Evolutionary conservation across 2,329 filamentous ascomycete species (phyloP).

Genomic region (Aspergillus costaricaensis): DNA sequence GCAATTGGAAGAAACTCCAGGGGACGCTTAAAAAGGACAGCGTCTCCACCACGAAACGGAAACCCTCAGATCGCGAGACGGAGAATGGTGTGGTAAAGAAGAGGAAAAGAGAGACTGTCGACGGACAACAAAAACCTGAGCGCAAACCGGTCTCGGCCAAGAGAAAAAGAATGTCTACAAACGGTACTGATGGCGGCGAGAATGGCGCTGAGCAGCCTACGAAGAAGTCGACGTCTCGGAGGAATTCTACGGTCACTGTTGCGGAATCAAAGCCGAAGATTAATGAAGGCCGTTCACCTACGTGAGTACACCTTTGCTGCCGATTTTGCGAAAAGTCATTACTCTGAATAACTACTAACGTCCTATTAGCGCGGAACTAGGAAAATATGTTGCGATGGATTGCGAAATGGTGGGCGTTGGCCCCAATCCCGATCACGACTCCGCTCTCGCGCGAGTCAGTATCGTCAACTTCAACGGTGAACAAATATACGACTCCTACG

Average conservation of each 20-base stretch:
- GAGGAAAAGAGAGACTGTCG: slow-evolving; percentile 27
- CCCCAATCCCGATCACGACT: slow-evolving; percentile 62
- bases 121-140: slow-evolving; percentile 27
- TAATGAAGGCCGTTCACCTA: slow-evolving; percentile 62
- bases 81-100: slow-evolving; percentile 38
- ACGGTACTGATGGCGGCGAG: slow-evolving; percentile 33
- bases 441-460: slow-evolving; percentile 81
- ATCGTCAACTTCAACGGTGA: slow-evolving; percentile 91
- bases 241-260: slow-evolving; percentile 57
- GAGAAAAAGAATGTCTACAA: slow-evolving; percentile 38
- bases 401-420: slow-evolving; percentile 97
- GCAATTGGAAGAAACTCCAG: slow-evolving; percentile 55
- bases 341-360: slow-evolving; percentile 16
- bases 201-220: slow-evolving; percentile 63
- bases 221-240: slow-evolving; percentile 61
- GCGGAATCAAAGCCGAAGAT: slow-evolving; percentile 55
- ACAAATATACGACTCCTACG: slow-evolving; percentile 92
- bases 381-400: slow-evolving; percentile 90
- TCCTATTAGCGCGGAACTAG: slow-evolving; percentile 64
- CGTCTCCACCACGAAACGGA: slow-evolving; percentile 34
- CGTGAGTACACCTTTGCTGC: slow-evolving; percentile 34
- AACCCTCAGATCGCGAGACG: slow-evolving; percentile 34
- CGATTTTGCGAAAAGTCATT: background rate
- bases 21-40: slow-evolving; percentile 43
- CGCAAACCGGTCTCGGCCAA: slow-evolving; percentile 24